Conservation (phyloP, 129 eudicot genomes). For the Escallonia rubra region DNA sequence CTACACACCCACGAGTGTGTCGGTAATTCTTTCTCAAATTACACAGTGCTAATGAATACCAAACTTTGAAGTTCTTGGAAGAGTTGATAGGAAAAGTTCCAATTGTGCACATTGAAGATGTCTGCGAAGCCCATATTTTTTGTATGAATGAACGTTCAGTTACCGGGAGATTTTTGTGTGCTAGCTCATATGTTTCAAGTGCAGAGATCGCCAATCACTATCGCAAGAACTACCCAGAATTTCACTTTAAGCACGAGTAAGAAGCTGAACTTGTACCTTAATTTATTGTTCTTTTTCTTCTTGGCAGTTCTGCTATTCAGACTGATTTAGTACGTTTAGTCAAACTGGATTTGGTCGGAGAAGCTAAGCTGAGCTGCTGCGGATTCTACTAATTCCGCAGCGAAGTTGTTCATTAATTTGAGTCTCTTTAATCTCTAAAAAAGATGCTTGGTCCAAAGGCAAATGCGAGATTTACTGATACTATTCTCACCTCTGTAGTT, state of each 20-base stretch:
- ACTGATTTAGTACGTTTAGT: too few relatives aligned
- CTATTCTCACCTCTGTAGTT: too few relatives aligned
- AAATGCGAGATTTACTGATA: too few relatives aligned
- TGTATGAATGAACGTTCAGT: slow-evolving; percentile 23
- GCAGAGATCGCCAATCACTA: slow-evolving; percentile 38
- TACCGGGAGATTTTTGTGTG: slow-evolving; percentile 45
- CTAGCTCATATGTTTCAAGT: slow-evolving; percentile 21
- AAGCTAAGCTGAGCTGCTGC: too few relatives aligned
- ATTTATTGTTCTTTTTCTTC: background rate
- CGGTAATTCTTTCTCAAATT: slow-evolving; percentile 25
- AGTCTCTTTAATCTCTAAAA: too few relatives aligned
- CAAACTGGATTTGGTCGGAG: too few relatives aligned
- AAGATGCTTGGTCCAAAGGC: too few relatives aligned
- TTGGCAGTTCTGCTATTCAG: too few relatives aligned
- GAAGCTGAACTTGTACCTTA: background rate
- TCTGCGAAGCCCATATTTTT: slow-evolving; percentile 45
- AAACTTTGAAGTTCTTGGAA: slow-evolving; percentile 22
- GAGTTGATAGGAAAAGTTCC: slow-evolving; percentile 50
- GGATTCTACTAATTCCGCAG: too few relatives aligned
- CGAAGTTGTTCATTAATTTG: background rate
- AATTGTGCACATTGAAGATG: slow-evolving; percentile 46
- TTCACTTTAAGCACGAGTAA: slow-evolving; percentile 29
- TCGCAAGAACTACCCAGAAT: slow-evolving; percentile 28
- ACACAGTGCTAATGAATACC: background rate
- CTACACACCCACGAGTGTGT: slow-evolving; percentile 11